Evolutionary conservation across 129 eudicot species (phyloP).

Genomic region (Arctium lappa): DNA sequence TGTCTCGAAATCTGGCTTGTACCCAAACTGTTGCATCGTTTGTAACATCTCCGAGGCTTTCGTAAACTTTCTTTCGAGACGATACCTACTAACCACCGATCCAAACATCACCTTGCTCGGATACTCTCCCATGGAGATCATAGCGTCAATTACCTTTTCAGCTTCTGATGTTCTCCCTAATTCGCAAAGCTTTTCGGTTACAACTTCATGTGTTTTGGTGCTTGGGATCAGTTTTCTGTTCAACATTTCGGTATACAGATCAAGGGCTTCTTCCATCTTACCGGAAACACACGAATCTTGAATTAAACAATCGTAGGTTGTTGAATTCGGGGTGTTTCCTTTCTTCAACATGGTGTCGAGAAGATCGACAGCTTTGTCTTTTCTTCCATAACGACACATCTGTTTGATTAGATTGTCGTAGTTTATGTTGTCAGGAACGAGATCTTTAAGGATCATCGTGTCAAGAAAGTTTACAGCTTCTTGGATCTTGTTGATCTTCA

Average conservation of each 20-base stretch:
- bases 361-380: slow-evolving; percentile 60
- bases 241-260: slow-evolving; percentile 68
- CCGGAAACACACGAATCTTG: slow-evolving; percentile 36
- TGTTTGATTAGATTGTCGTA: slow-evolving; percentile 61
- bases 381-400: slow-evolving; percentile 44
- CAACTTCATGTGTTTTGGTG: slow-evolving; percentile 44
- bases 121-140: slow-evolving; percentile 49
- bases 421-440: slow-evolving; percentile 43
- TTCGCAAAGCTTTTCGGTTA: slow-evolving; percentile 42
- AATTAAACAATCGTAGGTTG: slow-evolving; percentile 52
- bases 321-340: slow-evolving; percentile 48
- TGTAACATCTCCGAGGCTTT: slow-evolving; percentile 63
- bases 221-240: slow-evolving; percentile 51
- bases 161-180: slow-evolving; percentile 57
- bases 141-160: slow-evolving; percentile 40
- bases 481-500: slow-evolving; percentile 28
- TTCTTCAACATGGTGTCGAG: slow-evolving; percentile 60
- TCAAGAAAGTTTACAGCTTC: slow-evolving; percentile 64
- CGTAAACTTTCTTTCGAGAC: slow-evolving; percentile 41
- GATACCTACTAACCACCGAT: slow-evolving; percentile 46
- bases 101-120: slow-evolving; percentile 59
- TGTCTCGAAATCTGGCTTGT: slow-evolving; percentile 80
- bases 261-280: slow-evolving; percentile 52
- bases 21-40: slow-evolving; percentile 67
- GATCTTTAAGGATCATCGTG: slow-evolving; percentile 36